Conservation (phyloP, 305 asterid genomes). For the Rubia occidens region DNA sequence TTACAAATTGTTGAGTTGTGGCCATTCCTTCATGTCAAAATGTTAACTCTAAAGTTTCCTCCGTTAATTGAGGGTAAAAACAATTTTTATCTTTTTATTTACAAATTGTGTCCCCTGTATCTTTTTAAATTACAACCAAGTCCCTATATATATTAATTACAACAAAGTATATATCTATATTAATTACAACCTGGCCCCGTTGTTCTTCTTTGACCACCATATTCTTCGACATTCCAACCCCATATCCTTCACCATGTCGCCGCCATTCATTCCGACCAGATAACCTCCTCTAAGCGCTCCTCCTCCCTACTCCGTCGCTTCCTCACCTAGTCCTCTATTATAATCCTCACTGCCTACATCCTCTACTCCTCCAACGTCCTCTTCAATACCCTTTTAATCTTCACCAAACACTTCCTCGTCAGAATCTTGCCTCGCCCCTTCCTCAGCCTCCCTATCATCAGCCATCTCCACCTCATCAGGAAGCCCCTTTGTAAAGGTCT, state of each 20-base stretch:
- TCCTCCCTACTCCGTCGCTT: conserved; percentile 23
- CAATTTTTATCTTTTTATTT: no score
- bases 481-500: no score
- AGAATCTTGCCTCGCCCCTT: conserved; percentile 3
- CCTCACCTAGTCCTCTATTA: conserved; percentile 34
- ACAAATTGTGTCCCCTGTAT: no score
- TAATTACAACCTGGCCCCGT: no score
- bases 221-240: conserved; percentile 9
- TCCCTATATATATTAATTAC: no score
- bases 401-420: neutral
- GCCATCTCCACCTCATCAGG: conserved; percentile 23
- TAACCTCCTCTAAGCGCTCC: conserved; percentile 21
- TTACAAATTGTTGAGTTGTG: no score
- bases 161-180: no score
- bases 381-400: conserved; percentile 28
- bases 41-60: no score
- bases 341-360: conserved; percentile 36
- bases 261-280: conserved; percentile 17
- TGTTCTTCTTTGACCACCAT: no score
- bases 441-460: neutral
- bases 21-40: no score
- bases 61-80: no score
- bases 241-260: neutral
- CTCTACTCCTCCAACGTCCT: conserved; percentile 55
- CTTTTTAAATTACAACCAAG: no score